Base-by-base conservation (phyloP, 2,329 filamentous ascomycete species). In the Shiraia sp. region DNA sequence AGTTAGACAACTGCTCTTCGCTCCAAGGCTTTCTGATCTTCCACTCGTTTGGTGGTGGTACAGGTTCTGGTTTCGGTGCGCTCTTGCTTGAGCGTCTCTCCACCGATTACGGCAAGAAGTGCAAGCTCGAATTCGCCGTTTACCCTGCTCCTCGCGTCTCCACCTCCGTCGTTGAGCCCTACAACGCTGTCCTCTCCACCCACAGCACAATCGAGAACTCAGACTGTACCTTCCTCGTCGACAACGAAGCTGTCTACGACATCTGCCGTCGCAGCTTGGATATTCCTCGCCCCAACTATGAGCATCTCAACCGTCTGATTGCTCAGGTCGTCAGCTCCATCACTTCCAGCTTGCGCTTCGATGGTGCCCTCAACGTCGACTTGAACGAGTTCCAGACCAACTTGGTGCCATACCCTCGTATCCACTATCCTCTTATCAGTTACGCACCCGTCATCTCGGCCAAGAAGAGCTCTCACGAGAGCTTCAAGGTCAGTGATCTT, bases 401-500 rank as follows among this genome's bases (percentile, higher is more conserved):
- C 75, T 66, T 88, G 72, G 85, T 87, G 38, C 84, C 84, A 17
- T 87, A 85, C 70, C 84, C 84, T 25, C 83, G 84, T 69, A 87
- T 88, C 55, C 84, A 87, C 76, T 88, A 86, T 71, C 85, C 85
- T 37, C 73, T 87, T 32, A 86, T 87, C 74, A 85, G 81, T 74
- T 87, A 87, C 65, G 83, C 85, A 9, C 84, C 84, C 23, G 84
- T 88, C 57, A 78, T 87, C 52, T 87, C 83, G 15, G 82, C 83
- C 45, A 78, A 80, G 75, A 88, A 88, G 80, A 89, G 86, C 71
- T 81, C 84, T 33, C 88, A 93, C 66, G 88, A 93, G 77, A 89
- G 86, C 77, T 91, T 91, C 82, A 90, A 89, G 78, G 85, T 90
- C 40, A 80, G 83, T 49, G 89, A 93, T 55, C 73, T 87, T 51